Base-by-base conservation (phyloP, 306 rosid species). In the Crotalaria pallida region DNA sequence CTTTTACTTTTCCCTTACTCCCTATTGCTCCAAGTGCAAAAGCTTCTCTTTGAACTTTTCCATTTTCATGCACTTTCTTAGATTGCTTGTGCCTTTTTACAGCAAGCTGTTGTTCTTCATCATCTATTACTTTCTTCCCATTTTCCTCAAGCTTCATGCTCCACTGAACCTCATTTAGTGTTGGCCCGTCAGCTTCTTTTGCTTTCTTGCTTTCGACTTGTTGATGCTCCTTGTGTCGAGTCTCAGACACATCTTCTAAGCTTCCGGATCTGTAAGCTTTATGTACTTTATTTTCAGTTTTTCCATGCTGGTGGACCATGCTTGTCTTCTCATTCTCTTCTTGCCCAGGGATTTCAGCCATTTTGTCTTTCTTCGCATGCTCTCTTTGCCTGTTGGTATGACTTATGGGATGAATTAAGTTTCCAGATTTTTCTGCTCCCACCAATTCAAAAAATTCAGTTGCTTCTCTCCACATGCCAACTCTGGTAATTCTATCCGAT, bases 361-460 rank as follows among this genome's bases (percentile, higher is more conserved):
- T 45, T 71, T 83, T 73, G 2, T 66, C 81, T 76, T 81, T 83
- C 75, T 69, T 82, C 73, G 58, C 81, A 33, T 62, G 60, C 53
- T 75, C 88, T 60, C 77, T 80, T 64, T 65, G 79, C 69, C 45
- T 79, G 71, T 77, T 80, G 21, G 80, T 38, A 52, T 58, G 78
- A 64, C 79, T 83, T 55, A 58, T 68, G 3, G 64, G 82, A 63
- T 61, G 89, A 79, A 74, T 58, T 77, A 67, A 80, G 74, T 72
- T 80, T 31, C 53, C 81, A 48, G 90, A 65, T 38, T 85, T 86
- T 72, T 87, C 88, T 59, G 84, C 36, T 81, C 96, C 87, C 45
- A 79, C 89, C 89, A 94, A 81, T 80, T 91, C 97, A 72, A 91
- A 85, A 87, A 86, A 87, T 12, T 84, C 88, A 11, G 87, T 79